Base-by-base conservation (phyloP, 306 rosid species). In the Casuarina cunninghamiana region DNA sequence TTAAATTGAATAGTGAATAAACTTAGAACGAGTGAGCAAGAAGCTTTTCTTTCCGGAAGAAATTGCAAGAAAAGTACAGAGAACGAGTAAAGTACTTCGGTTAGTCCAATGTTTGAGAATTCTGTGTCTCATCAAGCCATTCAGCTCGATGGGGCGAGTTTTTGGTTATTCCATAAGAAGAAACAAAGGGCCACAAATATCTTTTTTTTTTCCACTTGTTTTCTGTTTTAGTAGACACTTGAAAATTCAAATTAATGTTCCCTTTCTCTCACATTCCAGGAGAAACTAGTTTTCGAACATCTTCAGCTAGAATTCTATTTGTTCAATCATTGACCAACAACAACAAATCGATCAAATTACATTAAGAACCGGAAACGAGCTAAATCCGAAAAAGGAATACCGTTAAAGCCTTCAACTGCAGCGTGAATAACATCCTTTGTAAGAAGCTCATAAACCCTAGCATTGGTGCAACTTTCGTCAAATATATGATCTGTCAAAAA, bases 401-500 rank as follows among this genome's bases (percentile, higher is more conserved):
- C 98, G 26, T 95, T 91, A 81, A 95, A 93, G 69, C 99, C 99
- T 76, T 91, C 92, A 35, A 93, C 91, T 1, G 93, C 98, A 44
- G 97, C 97, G n/a, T 75, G 88, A 71, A 91, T 93, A 73, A 95
- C 80, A 67, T 95, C 99, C 87, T 84, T 91, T 38, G 93, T 90
- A 51, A 95, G 98, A 73, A 88, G 90, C 53, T 91, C 88, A 48
- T 93, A 93, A 63, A 95, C 96, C 74, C 82, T 88, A 2, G 90
- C 83, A 80, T 93, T 95, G 8, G 86, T 74, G 65, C 96, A 85
- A 57, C 81, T 78, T 81, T 95, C 98, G 11, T 91, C 96, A 74
- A 95, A 88, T 72, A 95, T 84, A 51, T 91, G 99, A 75, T 95
- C 99, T 95, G 86, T 79, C 74, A 48, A 41, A 71, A 74, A n/a